Conservation (phyloP, 2,329 filamentous ascomycete species). For the Diatrype stigma region DNA sequence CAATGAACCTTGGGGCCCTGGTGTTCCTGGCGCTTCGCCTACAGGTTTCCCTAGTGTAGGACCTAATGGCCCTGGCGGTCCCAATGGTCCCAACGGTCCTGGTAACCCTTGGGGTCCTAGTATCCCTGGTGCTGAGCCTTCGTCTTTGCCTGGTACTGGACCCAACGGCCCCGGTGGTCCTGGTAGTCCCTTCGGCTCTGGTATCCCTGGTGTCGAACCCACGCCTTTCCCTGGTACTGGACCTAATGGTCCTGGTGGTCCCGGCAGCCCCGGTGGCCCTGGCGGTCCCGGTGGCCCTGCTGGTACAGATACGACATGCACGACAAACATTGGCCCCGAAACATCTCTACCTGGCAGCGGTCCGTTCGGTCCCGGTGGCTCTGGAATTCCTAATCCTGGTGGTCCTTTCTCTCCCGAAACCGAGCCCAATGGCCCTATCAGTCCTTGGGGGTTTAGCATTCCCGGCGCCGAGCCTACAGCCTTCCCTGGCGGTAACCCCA, state of each 20-base stretch:
- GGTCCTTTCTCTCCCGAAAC: not conserved
- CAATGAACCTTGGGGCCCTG: not conserved
- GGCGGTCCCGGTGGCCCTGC: constrained; percentile 1
- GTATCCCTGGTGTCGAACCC: not conserved
- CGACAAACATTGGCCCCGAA: not conserved
- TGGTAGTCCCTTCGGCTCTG: not conserved
- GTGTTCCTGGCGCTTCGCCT: not conserved
- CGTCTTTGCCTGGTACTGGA: not conserved
- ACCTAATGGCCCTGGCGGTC: not conserved
- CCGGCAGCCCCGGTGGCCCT: not conserved
- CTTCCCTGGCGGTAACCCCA: not conserved
- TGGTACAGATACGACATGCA: not conserved
- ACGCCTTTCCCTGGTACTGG: not conserved
- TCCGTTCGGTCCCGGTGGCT: not conserved
- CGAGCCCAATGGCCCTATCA: not conserved
- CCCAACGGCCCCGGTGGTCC: not conserved
- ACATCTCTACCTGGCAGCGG: not conserved
- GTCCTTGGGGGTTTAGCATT: not conserved
- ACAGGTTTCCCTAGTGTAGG: not conserved
- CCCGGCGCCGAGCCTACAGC: not conserved
- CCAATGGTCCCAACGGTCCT: not conserved
- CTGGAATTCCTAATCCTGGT: not conserved
- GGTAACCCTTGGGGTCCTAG: not conserved
- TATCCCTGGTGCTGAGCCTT: not conserved
- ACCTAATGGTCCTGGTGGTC: no score